phyloP scores from a whole-genome alignment of 2,329 filamentous ascomycete species.

The Penicillium sp. region DNA sequence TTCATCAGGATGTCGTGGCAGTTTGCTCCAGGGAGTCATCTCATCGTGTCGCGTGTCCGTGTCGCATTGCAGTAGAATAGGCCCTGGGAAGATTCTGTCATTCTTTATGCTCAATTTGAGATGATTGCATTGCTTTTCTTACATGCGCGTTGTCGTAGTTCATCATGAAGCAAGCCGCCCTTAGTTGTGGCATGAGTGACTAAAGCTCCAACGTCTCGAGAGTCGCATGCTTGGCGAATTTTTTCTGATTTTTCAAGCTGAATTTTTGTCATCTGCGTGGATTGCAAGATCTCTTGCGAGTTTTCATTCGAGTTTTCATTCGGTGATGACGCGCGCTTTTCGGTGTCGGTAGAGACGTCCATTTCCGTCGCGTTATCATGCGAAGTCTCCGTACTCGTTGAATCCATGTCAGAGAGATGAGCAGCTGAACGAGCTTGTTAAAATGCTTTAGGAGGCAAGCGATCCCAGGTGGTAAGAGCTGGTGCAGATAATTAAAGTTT shows the following conservation, averaged over 20 bases:
- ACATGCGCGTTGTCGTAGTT: slow-evolving; percentile 70
- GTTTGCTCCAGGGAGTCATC: slow-evolving; percentile 49
- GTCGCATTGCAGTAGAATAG: slow-evolving; percentile 44
- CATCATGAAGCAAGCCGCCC: slow-evolving; percentile 63
- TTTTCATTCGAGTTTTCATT: neutral
- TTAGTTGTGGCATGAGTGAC: slow-evolving; percentile 54
- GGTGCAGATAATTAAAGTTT: no score
- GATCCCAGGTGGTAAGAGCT: neutral
- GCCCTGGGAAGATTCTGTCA: slow-evolving; percentile 36
- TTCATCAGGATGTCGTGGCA: slow-evolving; percentile 78
- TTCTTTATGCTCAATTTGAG: neutral
- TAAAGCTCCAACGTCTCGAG: slow-evolving; percentile 53
- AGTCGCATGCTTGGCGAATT: slow-evolving; percentile 57
- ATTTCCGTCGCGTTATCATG: neutral
- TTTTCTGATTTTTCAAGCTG: slow-evolving; percentile 38
- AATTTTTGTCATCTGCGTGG: slow-evolving; percentile 3
- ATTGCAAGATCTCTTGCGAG: slow-evolving; percentile 2
- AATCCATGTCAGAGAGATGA: slow-evolving; percentile 4
- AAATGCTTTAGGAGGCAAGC: no score
- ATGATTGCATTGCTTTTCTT: slow-evolving; percentile 40
- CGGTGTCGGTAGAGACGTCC: slow-evolving; percentile 3
- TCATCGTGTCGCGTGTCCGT: slow-evolving; percentile 11
- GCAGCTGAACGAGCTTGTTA: no score
- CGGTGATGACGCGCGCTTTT: slow-evolving; percentile 2
- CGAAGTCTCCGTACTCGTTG: slow-evolving; percentile 3